Percentiles rank a stretch among this genome's conserved stretches.
Evolutionary conservation across 148 eudicot genomes (phyloP).

Genomic region (Simmondsia chinensis): DNA sequence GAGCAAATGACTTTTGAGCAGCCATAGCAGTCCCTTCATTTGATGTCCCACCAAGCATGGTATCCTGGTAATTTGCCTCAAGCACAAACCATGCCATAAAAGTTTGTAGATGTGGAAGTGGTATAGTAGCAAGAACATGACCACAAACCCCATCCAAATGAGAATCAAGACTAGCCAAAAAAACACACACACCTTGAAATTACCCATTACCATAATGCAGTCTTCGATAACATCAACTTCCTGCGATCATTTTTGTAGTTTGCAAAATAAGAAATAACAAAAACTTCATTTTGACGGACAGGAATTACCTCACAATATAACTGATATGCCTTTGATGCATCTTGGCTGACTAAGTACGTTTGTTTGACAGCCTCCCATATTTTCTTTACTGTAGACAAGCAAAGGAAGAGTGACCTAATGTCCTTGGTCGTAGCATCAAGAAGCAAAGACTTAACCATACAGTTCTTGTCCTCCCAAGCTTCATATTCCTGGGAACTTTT

Average conservation of each 20-base stretch:
- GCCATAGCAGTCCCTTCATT: background rate
- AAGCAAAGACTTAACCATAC: background rate
- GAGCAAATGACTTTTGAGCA: background rate
- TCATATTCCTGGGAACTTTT: background rate
- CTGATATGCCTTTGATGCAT: slow-evolving; percentile 3
- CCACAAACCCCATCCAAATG: slow-evolving; percentile 5
- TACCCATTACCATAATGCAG: background rate
- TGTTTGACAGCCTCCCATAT: slow-evolving; percentile 1
- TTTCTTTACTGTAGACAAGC: background rate
- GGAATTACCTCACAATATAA: background rate
- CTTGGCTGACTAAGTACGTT: background rate
- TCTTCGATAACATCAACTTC: background rate
- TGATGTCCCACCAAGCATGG: background rate
- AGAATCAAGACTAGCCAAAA: background rate
- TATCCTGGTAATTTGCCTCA: background rate
- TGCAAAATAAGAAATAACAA: slow-evolving; percentile 1
- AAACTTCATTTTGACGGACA: background rate
- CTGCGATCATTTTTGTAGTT: background rate
- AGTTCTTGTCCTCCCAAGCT: background rate
- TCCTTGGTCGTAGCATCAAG: background rate
- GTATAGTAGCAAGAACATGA: background rate
- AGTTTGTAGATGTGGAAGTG: background rate
- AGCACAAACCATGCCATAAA: background rate
- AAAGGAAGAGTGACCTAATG: background rate
- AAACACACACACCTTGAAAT: no score